phyloP scores from a whole-genome alignment of 2,329 filamentous ascomycete species.

The Chrysoporthe puriensis region DNA sequence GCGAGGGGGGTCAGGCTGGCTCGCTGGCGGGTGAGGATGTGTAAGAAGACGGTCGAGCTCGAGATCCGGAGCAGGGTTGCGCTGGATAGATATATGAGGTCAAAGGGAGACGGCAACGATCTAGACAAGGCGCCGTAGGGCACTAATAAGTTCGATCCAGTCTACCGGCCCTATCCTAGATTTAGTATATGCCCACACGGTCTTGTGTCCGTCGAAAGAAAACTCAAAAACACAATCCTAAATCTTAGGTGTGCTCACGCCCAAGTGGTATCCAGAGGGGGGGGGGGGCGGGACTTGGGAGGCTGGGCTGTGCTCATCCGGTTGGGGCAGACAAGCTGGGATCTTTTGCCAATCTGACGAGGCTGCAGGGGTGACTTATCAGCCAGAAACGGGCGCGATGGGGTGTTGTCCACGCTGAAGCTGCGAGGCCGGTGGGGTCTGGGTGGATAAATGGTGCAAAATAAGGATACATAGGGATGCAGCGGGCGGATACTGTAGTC shows the following conservation, averaged over 20 bases:
- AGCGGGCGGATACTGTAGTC: background rate
- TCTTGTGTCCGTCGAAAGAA: background rate
- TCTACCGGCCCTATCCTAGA: background rate
- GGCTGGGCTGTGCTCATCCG: background rate
- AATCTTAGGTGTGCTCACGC: background rate
- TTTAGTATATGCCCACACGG: background rate
- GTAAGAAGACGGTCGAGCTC: background rate
- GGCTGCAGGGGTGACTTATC: background rate
- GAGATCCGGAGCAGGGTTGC: background rate
- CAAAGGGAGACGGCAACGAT: background rate
- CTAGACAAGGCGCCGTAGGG: background rate
- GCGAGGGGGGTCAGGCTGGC: background rate
- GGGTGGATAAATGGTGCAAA: conserved; percentile 4
- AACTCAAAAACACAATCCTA: background rate
- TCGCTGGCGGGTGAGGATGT: background rate
- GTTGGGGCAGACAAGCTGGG: background rate
- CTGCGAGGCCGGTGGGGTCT: background rate
- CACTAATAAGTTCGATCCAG: background rate
- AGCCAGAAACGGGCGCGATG: background rate
- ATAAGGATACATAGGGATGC: background rate
- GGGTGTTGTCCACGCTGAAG: background rate
- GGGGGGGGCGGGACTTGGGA: background rate
- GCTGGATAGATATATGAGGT: background rate
- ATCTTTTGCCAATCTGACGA: background rate
- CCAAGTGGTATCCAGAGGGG: background rate